phyloP scores from a whole-genome alignment of 2,329 filamentous ascomycete species.

The Cladobotryum mycophilum region DNA sequence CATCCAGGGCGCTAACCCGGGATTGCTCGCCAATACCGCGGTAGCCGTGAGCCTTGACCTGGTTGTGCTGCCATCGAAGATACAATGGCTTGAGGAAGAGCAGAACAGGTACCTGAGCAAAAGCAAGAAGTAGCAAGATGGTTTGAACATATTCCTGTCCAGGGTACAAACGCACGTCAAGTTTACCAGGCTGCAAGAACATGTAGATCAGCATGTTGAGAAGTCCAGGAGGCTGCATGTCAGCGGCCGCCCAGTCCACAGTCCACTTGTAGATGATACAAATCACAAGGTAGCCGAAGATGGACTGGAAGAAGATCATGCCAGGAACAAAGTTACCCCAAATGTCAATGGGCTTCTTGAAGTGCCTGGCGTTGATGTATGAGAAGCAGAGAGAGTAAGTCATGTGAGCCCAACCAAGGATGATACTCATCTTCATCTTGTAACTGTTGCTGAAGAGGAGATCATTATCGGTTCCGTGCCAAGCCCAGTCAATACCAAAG shows the following conservation, averaged over 20 bases:
- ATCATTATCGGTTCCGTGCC: conserved; percentile 94
- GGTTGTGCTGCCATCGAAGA: conserved; percentile 89
- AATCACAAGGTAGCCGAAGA: conserved; percentile 92
- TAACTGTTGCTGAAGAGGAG: conserved; percentile 95
- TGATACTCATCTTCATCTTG: conserved; percentile 99
- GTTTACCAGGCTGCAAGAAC: conserved; percentile 81
- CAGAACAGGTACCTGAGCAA: conserved; percentile 81
- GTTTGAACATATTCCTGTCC: conserved; percentile 74
- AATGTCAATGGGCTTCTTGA: conserved; percentile 91
- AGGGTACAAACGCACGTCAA: conserved; percentile 67
- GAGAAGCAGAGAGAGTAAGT: conserved; percentile 94
- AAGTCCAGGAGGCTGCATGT: conserved; percentile 70
- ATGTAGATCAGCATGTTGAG: conserved; percentile 99
- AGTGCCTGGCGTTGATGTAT: conserved; percentile 88
- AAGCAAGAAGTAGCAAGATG: conserved; percentile 71
- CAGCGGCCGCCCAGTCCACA: conserved; percentile 67
- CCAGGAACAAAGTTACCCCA: conserved; percentile 96
- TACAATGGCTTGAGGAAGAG: conserved; percentile 95
- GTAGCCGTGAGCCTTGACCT: conserved; percentile 80
- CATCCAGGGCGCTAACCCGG: conserved; percentile 82
- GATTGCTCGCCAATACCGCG: conserved; percentile 85
- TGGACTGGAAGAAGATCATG: conserved; percentile 99
- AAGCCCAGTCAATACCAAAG: conserved; percentile 91
- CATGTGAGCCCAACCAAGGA: conserved; percentile 97
- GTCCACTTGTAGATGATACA: conserved; percentile 98